phyloP scores from a whole-genome alignment of 2,329 filamentous ascomycete species.

The Epichloe gansuensis region DNA sequence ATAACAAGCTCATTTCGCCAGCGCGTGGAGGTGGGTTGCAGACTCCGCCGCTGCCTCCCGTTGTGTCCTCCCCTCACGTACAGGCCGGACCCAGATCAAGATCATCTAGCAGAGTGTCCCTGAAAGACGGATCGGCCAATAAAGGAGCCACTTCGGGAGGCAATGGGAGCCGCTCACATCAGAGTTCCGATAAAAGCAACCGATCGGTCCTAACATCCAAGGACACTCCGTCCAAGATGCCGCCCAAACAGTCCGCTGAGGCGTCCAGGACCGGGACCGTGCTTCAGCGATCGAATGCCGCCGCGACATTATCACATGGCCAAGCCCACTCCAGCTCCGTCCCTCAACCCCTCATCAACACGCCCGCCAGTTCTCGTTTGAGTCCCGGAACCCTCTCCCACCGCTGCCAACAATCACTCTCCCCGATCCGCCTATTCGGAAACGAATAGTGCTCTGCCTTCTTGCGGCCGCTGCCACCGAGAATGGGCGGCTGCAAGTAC shows the following conservation, averaged over 20 bases:
- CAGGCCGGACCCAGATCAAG: slow-evolving; percentile 45
- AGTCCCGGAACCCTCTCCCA: slow-evolving; percentile 73
- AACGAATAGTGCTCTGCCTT: slow-evolving; percentile 62
- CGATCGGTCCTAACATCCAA: slow-evolving; percentile 50
- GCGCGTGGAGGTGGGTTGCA: slow-evolving; percentile 44
- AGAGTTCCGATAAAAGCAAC: slow-evolving; percentile 47
- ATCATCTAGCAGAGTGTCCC: slow-evolving; percentile 48
- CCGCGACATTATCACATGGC: slow-evolving; percentile 17
- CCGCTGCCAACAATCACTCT: slow-evolving; percentile 64
- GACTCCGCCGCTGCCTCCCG: slow-evolving; percentile 40
- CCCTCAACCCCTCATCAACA: slow-evolving; percentile 84
- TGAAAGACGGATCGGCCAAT: slow-evolving; percentile 34
- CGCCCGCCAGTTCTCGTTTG: slow-evolving; percentile 68
- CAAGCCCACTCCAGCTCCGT: slow-evolving; percentile 68
- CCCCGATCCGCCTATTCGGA: slow-evolving; percentile 86
- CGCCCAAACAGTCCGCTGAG: slow-evolving; percentile 29
- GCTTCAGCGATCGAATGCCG: slow-evolving; percentile 17
- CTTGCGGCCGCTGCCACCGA: slow-evolving; percentile 52
- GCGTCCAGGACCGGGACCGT: slow-evolving; percentile 19
- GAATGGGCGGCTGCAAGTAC: slow-evolving; percentile 61
- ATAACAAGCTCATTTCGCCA: slow-evolving; percentile 53
- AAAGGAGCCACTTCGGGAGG: slow-evolving; percentile 40
- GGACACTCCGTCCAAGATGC: slow-evolving; percentile 39
- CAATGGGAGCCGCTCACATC: slow-evolving; percentile 53
- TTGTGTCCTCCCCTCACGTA: slow-evolving; percentile 42